Conservation (phyloP, 2,329 filamentous ascomycete genomes). For the Aspergillus nomiae region DNA sequence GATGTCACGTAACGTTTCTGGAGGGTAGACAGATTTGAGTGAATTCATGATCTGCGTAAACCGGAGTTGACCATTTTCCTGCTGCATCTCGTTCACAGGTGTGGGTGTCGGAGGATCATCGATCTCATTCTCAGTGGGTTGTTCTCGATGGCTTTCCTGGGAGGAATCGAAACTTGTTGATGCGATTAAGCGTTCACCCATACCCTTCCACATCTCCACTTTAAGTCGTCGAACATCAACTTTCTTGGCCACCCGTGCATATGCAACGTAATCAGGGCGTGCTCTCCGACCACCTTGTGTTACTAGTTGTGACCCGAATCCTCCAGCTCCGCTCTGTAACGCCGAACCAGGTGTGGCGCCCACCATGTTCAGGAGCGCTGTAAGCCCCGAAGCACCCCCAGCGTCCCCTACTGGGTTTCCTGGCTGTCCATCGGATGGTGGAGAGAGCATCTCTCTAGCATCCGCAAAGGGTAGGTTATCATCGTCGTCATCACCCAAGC, state of each 20-base stretch:
- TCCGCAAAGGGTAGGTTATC: conserved; percentile 52
- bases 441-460: conserved; percentile 51
- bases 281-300: conserved; percentile 60
- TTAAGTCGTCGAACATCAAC: conserved; percentile 66
- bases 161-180: conserved; percentile 36
- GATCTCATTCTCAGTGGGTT: conserved; percentile 26
- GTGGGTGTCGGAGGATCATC: conserved; percentile 40
- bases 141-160: conserved; percentile 19
- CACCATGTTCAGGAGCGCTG: conserved; percentile 42
- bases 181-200: conserved; percentile 50
- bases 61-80: conserved; percentile 60
- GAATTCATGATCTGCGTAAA: conserved; percentile 94
- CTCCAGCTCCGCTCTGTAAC: conserved; percentile 49
- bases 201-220: conserved; percentile 66
- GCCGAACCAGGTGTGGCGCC: conserved; percentile 41
- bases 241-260: conserved; percentile 67
- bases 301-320: conserved; percentile 64
- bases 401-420: conserved; percentile 35
- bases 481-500: conserved; percentile 49
- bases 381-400: conserved; percentile 39
- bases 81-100: conserved; percentile 19
- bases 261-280: conserved; percentile 67
- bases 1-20: conserved; percentile 86
- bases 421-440: conserved; percentile 37
- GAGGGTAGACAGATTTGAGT: conserved; percentile 81